Evolutionary conservation across 2,329 filamentous ascomycete genomes (phyloP).

Genomic region (Cryphonectria naterciae): DNA sequence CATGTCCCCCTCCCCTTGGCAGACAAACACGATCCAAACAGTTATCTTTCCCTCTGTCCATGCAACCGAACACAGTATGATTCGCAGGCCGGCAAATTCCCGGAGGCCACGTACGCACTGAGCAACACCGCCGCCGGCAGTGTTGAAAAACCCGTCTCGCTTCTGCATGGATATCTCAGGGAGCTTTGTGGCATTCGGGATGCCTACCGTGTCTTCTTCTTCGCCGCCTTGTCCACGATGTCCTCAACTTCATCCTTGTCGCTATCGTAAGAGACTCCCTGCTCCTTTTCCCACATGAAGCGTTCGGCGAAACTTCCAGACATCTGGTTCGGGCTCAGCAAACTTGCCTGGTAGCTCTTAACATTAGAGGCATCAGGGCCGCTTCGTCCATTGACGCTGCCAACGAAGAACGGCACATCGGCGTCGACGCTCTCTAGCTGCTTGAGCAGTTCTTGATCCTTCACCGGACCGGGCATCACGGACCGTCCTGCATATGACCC

Average conservation of each 20-base stretch:
- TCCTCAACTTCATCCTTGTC: conserved; percentile 20
- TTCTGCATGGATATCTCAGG: background rate
- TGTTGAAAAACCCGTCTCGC: background rate
- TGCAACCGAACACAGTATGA: background rate
- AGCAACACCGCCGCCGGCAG: too few species aligned
- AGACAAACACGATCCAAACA: background rate
- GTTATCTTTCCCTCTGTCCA: background rate
- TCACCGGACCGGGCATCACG: conserved; percentile 35
- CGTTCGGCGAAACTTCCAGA: conserved; percentile 39
- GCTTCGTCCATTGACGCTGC: conserved; percentile 43
- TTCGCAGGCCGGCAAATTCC: background rate
- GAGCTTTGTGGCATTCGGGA: background rate
- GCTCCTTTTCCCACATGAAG: conserved; percentile 24
- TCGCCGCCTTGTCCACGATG: conserved; percentile 1
- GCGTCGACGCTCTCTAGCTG: conserved; percentile 43
- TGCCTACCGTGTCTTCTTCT: conserved; percentile 7
- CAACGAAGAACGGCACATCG: conserved; percentile 44
- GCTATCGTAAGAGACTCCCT: conserved; percentile 22
- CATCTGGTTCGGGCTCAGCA: conserved; percentile 28
- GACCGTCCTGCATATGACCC: conserved; percentile 47
- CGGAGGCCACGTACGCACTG: too few species aligned
- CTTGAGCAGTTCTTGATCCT: conserved; percentile 30
- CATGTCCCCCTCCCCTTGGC: background rate
- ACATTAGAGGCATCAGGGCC: conserved; percentile 35
- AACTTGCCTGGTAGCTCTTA: conserved; percentile 37